phyloP scores from a whole-genome alignment of 2,329 filamentous ascomycete genomes.

The Tolypocladium ophioglossoides region DNA sequence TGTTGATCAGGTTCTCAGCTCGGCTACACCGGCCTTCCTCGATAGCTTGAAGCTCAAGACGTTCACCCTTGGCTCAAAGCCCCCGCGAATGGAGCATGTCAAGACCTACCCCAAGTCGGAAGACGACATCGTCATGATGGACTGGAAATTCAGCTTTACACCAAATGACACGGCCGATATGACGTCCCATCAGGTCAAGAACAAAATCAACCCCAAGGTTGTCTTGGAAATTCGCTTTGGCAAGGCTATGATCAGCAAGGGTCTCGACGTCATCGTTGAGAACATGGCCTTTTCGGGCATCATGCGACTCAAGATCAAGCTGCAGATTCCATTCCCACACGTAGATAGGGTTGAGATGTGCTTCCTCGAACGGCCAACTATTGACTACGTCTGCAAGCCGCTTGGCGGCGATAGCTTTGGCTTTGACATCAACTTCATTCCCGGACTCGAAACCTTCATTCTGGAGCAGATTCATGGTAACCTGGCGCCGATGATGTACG shows the following conservation, averaged over 20 bases:
- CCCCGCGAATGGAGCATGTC: constrained; percentile 91
- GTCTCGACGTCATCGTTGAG: constrained; percentile 93
- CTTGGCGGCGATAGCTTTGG: constrained; percentile 90
- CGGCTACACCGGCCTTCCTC: constrained; percentile 80
- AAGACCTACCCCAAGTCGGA: constrained; percentile 96
- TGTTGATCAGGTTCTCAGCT: constrained; percentile 92
- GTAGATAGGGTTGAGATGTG: constrained; percentile 92
- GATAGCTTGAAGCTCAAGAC: constrained; percentile 90
- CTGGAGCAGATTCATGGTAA: constrained; percentile 93
- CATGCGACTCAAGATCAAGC: constrained; percentile 96
- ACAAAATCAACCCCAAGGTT: constrained; percentile 95
- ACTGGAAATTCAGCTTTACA: constrained; percentile 99
- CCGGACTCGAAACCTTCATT: constrained; percentile 87
- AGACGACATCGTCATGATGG: constrained; percentile 94
- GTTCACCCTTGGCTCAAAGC: constrained; percentile 90
- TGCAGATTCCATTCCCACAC: constrained; percentile 91
- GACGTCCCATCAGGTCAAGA: constrained; percentile 80
- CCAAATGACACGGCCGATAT: constrained; percentile 90
- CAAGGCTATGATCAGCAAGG: constrained; percentile 95
- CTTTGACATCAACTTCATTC: constrained; percentile 99
- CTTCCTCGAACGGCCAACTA: constrained; percentile 78
- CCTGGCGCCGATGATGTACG: constrained; percentile 94
- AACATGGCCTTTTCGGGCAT: constrained; percentile 93
- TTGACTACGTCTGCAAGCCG: constrained; percentile 97
- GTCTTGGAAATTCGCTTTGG: constrained; percentile 90